Evolutionary conservation across 1,139 yeast species (phyloP).

Genomic region (Candida tropicalis): DNA sequence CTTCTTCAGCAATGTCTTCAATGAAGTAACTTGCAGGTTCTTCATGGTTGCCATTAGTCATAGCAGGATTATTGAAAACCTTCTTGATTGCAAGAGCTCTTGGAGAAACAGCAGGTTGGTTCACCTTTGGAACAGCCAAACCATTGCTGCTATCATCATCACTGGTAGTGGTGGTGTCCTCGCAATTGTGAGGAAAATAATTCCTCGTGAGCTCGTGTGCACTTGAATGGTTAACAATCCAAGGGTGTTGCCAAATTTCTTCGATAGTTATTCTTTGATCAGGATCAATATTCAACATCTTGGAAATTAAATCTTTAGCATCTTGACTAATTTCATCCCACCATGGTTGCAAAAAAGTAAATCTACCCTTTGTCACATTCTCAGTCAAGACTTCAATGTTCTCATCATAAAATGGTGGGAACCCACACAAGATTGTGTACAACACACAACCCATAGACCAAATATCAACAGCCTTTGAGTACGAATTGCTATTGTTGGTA

Average conservation of each 20-base stretch:
- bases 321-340: constrained; percentile 90
- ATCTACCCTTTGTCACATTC: constrained; percentile 84
- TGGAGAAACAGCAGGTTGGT: constrained; percentile 33
- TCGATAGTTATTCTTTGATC: constrained; percentile 61
- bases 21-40: constrained; percentile 24
- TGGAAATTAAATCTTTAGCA: constrained; percentile 68
- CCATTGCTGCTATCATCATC: constrained; percentile 2
- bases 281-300: constrained; percentile 63
- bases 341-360: constrained; percentile 87
- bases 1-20: constrained; percentile 26
- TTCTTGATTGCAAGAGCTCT: constrained; percentile 49
- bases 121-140: constrained; percentile 12
- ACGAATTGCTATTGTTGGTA: constrained; percentile 60
- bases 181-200: constrained; percentile 15
- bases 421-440: constrained; percentile 88
- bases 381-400: constrained; percentile 76
- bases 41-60: constrained; percentile 23
- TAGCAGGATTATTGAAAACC: constrained; percentile 50
- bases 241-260: constrained; percentile 61
- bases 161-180: constrained; percentile 8
- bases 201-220: constrained; percentile 10
- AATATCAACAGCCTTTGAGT: constrained; percentile 90
- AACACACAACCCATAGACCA: constrained; percentile 96
- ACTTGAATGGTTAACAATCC: constrained; percentile 23
- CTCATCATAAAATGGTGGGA: constrained; percentile 96